Evolutionary conservation across 2,329 filamentous ascomycete genomes (phyloP), one percentile per base, ranked within the genome.

Genomic region (Fusarium tricinctum): DNA sequence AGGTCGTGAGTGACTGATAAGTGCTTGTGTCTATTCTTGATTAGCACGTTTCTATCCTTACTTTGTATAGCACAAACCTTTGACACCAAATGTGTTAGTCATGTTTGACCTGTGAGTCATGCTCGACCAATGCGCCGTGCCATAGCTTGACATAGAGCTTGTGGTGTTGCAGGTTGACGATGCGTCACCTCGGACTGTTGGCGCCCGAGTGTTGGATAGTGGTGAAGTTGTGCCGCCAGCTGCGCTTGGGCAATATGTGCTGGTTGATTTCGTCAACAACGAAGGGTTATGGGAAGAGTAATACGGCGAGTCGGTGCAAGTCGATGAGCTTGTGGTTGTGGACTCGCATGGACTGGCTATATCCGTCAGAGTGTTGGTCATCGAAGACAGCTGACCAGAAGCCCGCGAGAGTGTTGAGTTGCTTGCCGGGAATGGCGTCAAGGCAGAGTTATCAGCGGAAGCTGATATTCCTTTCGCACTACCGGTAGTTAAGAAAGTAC

Each of bases 161-260:
- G 74, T 73, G 38, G 67, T 68, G 50, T 72, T 72, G 46, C 73
- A 76, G n/a, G 52, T 47, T 28, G 65, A 69, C 15, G 70, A 70
- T 13, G 51, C 35, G 30, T 60, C 44, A 22, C 33, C 47, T 13
- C 47, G 23, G 6, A 49, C 49, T 22, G 50, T 71, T 10, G 63
- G 55, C 10, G 57, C 20, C 17, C 63, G 49, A 19, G 66, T 38
- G 26, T 71, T 58, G 10, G 68, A 47, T 44, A 58, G 57, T 10
- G 50, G 45, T 32, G 61, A 47, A n/a, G 38, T 19, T 33, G 58
- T 60, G 6, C 40, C 23, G 17, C 26, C 35, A 15, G 23, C 39
- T 17, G 51, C 33, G 38, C 51, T 61, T 30, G 56, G 53, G 42
- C 63, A 74, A 42, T 64, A 58, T 8, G 66, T 64, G n/a, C 48